phyloP scores from a whole-genome alignment of 2,329 filamentous ascomycete genomes.

The Nakataea oryzae region DNA sequence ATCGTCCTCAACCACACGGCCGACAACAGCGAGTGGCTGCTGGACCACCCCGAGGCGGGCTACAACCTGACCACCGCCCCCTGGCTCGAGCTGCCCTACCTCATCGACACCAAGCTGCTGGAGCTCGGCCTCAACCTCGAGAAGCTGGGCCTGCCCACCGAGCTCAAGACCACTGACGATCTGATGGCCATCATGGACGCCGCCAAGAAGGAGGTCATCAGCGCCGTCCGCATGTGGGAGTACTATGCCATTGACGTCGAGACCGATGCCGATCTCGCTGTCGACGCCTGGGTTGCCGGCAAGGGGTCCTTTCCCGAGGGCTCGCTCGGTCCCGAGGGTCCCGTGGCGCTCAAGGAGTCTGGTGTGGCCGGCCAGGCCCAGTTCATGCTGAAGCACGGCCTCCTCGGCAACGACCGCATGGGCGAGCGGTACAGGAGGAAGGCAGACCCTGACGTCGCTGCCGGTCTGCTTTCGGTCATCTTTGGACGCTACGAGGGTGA shows the following conservation, averaged over 20 bases:
- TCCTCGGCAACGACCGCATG: slow-evolving; percentile 62
- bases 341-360: slow-evolving; percentile 37
- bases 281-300: slow-evolving; percentile 62
- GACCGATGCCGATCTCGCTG: slow-evolving; percentile 53
- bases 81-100: slow-evolving; percentile 55
- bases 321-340: slow-evolving; percentile 18
- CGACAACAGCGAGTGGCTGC: slow-evolving; percentile 87
- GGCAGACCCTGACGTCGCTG: slow-evolving; percentile 59
- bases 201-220: slow-evolving; percentile 71
- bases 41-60: slow-evolving; percentile 88
- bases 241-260: slow-evolving; percentile 82
- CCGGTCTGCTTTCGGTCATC: slow-evolving; percentile 55
- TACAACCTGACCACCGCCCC: slow-evolving; percentile 92
- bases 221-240: slow-evolving; percentile 76
- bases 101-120: slow-evolving; percentile 52
- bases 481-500: slow-evolving; percentile 58
- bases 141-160: slow-evolving; percentile 63
- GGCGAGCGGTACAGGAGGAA: slow-evolving; percentile 68
- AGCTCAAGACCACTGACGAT: slow-evolving; percentile 61
- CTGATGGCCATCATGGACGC: slow-evolving; percentile 73
- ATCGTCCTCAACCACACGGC: slow-evolving; percentile 98
- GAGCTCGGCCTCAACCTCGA: slow-evolving; percentile 69
- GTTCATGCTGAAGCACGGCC: slow-evolving; percentile 58
- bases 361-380: slow-evolving; percentile 41
- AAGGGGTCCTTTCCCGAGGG: slow-evolving; percentile 43